Percentiles rank a stretch among this genome's conserved stretches.
Conservation (phyloP, 1,284 basidiomycete genomes). For the Clitocybe nebularis region DNA sequence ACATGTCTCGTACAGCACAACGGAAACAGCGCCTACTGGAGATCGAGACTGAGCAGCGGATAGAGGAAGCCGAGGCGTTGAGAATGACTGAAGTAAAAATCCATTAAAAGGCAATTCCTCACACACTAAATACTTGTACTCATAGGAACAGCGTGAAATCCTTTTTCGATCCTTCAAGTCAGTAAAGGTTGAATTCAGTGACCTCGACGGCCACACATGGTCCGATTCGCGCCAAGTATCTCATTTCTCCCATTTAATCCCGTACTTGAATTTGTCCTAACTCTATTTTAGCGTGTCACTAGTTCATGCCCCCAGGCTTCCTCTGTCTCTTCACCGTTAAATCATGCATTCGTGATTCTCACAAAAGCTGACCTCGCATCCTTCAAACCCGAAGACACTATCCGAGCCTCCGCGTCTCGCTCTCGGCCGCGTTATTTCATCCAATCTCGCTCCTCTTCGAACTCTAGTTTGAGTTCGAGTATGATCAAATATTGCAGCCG, state of each 20-base stretch:
- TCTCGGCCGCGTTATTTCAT: slow-evolving; percentile 13
- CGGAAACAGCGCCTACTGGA: slow-evolving; percentile 34
- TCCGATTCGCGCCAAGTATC: slow-evolving; percentile 3
- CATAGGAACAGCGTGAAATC: slow-evolving; percentile 22
- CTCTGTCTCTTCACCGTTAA: background rate
- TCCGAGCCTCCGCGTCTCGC: slow-evolving; percentile 28
- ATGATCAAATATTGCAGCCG: no score
- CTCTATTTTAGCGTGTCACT: background rate
- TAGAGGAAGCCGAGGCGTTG: slow-evolving; percentile 45
- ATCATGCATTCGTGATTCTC: slow-evolving; percentile 27
- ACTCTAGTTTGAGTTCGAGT: background rate
- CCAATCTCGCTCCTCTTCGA: slow-evolving; percentile 5
- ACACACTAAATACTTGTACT: no score
- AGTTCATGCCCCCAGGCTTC: background rate
- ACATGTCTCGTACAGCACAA: slow-evolving; percentile 23
- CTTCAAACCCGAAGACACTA: slow-evolving; percentile 32
- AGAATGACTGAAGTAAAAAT: slow-evolving; percentile 46
- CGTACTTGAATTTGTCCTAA: slow-evolving; percentile 1
- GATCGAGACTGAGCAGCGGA: slow-evolving; percentile 39
- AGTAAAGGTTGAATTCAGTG: slow-evolving; percentile 26
- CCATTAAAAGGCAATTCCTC: no score
- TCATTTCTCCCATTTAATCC: background rate
- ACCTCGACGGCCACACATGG: slow-evolving; percentile 25
- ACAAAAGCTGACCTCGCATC: slow-evolving; percentile 29
- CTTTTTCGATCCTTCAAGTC: slow-evolving; percentile 23